Evolutionary conservation across 495 filamentous ascomycete genomes (phyloP).

Genomic region (Penicilliopsis zonata): DNA sequence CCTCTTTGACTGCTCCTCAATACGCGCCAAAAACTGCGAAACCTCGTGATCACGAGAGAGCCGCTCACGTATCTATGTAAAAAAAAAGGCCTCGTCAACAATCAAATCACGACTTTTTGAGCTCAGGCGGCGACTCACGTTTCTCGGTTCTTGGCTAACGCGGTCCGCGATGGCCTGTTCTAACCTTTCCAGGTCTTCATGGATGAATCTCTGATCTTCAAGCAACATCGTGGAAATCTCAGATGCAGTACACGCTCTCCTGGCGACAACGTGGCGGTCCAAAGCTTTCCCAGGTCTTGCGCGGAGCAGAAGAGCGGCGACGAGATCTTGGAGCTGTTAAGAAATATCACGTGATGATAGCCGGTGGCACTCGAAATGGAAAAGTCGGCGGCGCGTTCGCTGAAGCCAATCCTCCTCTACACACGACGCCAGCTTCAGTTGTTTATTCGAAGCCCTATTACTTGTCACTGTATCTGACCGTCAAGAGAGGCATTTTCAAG

Average conservation of each 20-base stretch:
- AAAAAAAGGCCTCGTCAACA: conserved; percentile 9
- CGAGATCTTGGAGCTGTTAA: neutral
- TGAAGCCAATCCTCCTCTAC: conserved; percentile 1
- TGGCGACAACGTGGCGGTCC: neutral
- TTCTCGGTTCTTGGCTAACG: conserved; percentile 73
- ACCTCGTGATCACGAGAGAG: conserved; percentile 86
- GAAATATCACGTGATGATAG: conserved; percentile 1
- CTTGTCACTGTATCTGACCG: no score
- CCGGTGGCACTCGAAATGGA: conserved; percentile 1
- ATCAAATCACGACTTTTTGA: neutral
- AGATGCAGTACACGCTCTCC: neutral
- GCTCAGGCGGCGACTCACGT: conserved; percentile 44
- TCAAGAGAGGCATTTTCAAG: conserved; percentile 7
- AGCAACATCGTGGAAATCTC: conserved; percentile 51
- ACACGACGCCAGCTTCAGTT: conserved; percentile 3
- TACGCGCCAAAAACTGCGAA: conserved; percentile 70
- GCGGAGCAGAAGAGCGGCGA: neutral
- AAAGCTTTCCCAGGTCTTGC: no score
- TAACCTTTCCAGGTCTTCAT: conserved; percentile 89
- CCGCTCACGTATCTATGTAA: conserved; percentile 65
- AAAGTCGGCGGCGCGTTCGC: neutral
- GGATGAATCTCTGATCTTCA: conserved; percentile 84
- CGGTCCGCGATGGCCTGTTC: conserved; percentile 91
- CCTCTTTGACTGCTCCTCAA: conserved; percentile 72
- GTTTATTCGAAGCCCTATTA: neutral